Base-by-base conservation (phyloP, 1,284 basidiomycete genomes). In the Puccinia horiana region DNA sequence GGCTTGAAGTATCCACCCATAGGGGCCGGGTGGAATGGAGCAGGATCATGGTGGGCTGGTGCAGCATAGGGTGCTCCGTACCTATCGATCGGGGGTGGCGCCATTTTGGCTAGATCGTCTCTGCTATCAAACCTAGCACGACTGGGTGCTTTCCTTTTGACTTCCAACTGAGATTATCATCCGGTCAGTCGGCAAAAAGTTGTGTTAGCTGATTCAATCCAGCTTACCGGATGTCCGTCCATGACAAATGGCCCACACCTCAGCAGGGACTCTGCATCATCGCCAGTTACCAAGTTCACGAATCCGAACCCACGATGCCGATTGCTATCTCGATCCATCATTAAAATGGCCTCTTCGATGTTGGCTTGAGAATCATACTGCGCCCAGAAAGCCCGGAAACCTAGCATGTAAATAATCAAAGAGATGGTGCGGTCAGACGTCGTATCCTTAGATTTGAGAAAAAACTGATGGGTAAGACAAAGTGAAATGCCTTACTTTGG, bases 281-380 rank as follows among this genome's bases (percentile, higher is more conserved):
- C 92, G 84, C 96, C 93, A 86, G 95, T 93, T 44, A 89, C 89
- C 85, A 98, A 97, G 0, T 95, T 97, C 29, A 99, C 92, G 86
- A 99, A 99, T 0, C 97, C 97, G 85, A 98, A 99, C 6, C 97
- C 97, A 87, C 99, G 96, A 88, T 94, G 95, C 72, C 96, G 89
- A 47, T 94, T 93, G 23, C 95, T 98, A 87, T 98, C 95, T 76
- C 95, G 93, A 88, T 99, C 97, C 85, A 98, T 91, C 97, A 99
- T 99, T 85, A 99, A 94, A 0, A 95, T 98, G 74, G 96, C 95
- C 87, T 99, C 96, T 85, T 96, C 92, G 83, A 99, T 94, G 84
- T 92, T 92, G 83, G 96, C 97, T 85, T 81, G 70, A 16, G 58
- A 58, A 42, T 58, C 40, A 42, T 77, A 81, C 40, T 81, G 79